A percentile compares a stretch with the other conserved stretches of the same genome.
phyloP scores from a whole-genome alignment of 2,329 filamentous ascomycete species.

The Trichothecium roseum region DNA sequence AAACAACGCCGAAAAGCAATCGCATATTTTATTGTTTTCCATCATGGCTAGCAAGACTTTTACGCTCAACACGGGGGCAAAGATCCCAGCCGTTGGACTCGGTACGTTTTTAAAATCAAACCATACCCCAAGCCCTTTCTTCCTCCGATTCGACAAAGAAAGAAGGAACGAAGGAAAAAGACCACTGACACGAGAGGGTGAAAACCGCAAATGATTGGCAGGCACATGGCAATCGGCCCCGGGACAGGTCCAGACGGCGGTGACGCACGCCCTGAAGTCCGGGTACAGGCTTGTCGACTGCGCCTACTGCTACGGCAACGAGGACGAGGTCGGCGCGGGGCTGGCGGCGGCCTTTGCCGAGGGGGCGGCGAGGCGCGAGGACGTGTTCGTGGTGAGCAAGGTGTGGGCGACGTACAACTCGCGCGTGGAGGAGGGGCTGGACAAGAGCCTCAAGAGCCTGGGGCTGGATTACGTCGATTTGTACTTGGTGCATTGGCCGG shows the following conservation, averaged over 20 bases:
- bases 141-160: not conserved
- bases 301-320: constrained; percentile 71
- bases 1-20: no score
- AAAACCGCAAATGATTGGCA: constrained; percentile 14
- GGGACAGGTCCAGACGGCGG: constrained; percentile 47
- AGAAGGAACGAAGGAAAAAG: not conserved
- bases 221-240: constrained; percentile 56
- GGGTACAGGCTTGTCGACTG: constrained; percentile 57
- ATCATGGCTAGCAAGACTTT: constrained; percentile 45
- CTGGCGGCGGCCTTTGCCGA: constrained; percentile 61
- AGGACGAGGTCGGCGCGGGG: constrained; percentile 71
- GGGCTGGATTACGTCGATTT: constrained; percentile 76
- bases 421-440: constrained; percentile 56
- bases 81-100: constrained; percentile 54
- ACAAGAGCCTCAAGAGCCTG: constrained; percentile 62
- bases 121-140: not conserved
- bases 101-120: constrained; percentile 28
- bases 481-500: constrained; percentile 75
- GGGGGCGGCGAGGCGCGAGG: constrained; percentile 59
- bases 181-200: not conserved
- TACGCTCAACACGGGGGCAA: constrained; percentile 53
- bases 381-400: constrained; percentile 79
- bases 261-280: constrained; percentile 44
- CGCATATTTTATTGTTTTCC: not conserved
- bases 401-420: constrained; percentile 74